Evolutionary conservation across 768 basidiomycete species (phyloP).

Genomic region (Lentinula detonsa): DNA sequence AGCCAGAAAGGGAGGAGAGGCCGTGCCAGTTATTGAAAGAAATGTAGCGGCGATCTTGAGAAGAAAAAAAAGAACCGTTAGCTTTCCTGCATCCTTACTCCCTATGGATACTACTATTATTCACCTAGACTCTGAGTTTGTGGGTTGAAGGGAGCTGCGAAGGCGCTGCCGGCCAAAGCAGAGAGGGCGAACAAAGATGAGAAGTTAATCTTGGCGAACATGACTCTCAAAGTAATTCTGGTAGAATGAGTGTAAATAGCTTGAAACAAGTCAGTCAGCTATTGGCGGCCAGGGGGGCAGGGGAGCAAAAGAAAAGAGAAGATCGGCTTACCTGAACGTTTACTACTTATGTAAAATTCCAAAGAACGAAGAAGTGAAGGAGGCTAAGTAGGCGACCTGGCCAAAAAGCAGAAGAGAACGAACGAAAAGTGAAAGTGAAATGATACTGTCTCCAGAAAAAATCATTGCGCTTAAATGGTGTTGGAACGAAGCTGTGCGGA

Average conservation of each 20-base stretch:
- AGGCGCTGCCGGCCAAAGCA: constrained; percentile 22
- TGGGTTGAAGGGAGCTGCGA: constrained; percentile 22
- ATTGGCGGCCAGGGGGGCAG: neutral
- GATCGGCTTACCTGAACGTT: neutral
- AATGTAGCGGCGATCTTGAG: neutral
- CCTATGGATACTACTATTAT: neutral
- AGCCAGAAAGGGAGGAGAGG: constrained; percentile 26
- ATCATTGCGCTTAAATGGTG: neutral
- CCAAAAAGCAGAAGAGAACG: constrained; percentile 19
- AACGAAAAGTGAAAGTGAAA: constrained; percentile 11
- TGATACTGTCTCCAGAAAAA: constrained; percentile 4
- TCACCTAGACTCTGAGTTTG: constrained; percentile 20
- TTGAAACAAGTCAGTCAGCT: neutral
- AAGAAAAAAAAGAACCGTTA: neutral
- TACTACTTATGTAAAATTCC: constrained; percentile 8
- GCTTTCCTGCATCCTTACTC: neutral
- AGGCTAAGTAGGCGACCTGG: constrained; percentile 33
- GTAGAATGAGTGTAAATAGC: neutral
- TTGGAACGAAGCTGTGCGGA: neutral
- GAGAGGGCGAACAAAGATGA: constrained; percentile 21
- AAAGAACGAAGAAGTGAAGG: constrained; percentile 21
- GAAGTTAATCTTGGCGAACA: constrained; percentile 34
- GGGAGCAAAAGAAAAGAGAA: neutral
- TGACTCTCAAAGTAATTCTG: constrained; percentile 13
- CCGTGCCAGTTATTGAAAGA: constrained; percentile 31